Conservation (phyloP, 1,284 basidiomycete genomes). For the Moesziomyces sp. region DNA sequence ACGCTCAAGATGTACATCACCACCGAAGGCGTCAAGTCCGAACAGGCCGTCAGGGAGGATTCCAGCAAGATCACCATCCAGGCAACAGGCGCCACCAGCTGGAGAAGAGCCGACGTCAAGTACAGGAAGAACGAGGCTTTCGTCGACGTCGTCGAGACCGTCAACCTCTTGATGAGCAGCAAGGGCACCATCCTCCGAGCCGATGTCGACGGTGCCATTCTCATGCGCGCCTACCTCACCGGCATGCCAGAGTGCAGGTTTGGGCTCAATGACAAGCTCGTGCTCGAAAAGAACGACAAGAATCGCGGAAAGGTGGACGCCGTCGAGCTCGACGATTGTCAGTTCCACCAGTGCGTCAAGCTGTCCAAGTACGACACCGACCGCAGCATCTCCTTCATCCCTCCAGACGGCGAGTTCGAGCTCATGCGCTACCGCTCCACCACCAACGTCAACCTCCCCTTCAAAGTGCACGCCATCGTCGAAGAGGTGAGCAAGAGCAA, state of each 20-base stretch:
- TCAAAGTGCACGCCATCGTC: slow-evolving; percentile 89
- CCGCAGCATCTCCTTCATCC: slow-evolving; percentile 93
- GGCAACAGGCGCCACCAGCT: slow-evolving; percentile 92
- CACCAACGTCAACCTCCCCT: slow-evolving; percentile 91
- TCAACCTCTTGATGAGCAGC: slow-evolving; percentile 95
- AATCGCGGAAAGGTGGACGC: slow-evolving; percentile 49
- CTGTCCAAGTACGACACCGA: slow-evolving; percentile 92
- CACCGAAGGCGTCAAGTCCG: slow-evolving; percentile 91
- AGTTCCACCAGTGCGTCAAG: slow-evolving; percentile 98
- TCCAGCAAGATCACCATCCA: slow-evolving; percentile 95
- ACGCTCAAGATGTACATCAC: slow-evolving; percentile 98
- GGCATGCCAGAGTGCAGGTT: slow-evolving; percentile 98
- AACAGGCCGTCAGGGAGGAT: slow-evolving; percentile 82
- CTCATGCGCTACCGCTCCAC: slow-evolving; percentile 97
- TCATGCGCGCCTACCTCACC: slow-evolving; percentile 96
- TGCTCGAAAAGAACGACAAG: slow-evolving; percentile 80
- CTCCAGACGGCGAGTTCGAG: slow-evolving; percentile 98
- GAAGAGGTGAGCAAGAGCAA: slow-evolving; percentile 89
- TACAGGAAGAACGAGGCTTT: slow-evolving; percentile 99
- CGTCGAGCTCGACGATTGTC: slow-evolving; percentile 90
- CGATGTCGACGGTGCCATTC: slow-evolving; percentile 96
- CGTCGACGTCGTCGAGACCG: slow-evolving; percentile 95
- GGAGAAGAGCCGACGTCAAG: slow-evolving; percentile 92
- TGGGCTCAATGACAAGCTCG: slow-evolving; percentile 96
- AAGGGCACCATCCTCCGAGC: slow-evolving; percentile 93